A percentile compares a stretch with the other conserved stretches of the same genome.
Evolutionary conservation across 805 yeast species (phyloP).

Genomic region (Candida ulmi): DNA sequence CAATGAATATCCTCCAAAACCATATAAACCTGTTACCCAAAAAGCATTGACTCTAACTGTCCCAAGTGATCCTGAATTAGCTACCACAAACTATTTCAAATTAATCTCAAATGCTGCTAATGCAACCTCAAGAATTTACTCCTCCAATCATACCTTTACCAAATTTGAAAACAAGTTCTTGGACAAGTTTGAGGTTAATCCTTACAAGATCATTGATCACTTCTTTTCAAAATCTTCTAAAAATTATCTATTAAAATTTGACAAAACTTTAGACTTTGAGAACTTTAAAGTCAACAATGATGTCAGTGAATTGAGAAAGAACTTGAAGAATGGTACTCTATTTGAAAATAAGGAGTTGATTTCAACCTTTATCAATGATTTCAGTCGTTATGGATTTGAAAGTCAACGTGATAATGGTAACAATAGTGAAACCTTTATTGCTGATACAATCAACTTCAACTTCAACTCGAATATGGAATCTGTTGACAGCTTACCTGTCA

Average conservation of each 20-base stretch:
- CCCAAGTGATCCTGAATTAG: conserved; percentile 20
- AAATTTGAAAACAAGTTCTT: conserved; percentile 35
- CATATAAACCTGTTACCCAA: conserved; percentile 27
- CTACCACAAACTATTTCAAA: conserved; percentile 26
- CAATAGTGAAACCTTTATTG: conserved; percentile 19
- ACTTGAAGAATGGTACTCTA: conserved; percentile 17
- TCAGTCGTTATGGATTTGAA: conserved; percentile 22
- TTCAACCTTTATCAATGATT: conserved; percentile 22
- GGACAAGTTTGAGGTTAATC: conserved; percentile 36
- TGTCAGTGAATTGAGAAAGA: conserved; percentile 18
- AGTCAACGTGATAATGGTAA: conserved; percentile 12
- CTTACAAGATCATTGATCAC: conserved; percentile 27
- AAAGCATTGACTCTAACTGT: conserved; percentile 31
- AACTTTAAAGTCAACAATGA: conserved; percentile 22
- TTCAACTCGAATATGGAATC: conserved; percentile 21
- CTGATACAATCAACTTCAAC: conserved; percentile 25
- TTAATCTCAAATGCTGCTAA: conserved; percentile 30
- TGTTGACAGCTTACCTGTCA: conserved; percentile 22
- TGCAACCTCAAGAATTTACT: conserved; percentile 28
- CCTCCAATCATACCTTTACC: conserved; percentile 28
- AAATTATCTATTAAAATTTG: conserved; percentile 28
- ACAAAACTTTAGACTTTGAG: conserved; percentile 24
- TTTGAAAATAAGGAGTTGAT: conserved; percentile 21
- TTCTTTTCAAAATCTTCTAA: conserved; percentile 31
- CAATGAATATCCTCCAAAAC: conserved; percentile 27